Conservation (phyloP, 441 rosid species). For the Euphorbia schlechtendalii region DNA sequence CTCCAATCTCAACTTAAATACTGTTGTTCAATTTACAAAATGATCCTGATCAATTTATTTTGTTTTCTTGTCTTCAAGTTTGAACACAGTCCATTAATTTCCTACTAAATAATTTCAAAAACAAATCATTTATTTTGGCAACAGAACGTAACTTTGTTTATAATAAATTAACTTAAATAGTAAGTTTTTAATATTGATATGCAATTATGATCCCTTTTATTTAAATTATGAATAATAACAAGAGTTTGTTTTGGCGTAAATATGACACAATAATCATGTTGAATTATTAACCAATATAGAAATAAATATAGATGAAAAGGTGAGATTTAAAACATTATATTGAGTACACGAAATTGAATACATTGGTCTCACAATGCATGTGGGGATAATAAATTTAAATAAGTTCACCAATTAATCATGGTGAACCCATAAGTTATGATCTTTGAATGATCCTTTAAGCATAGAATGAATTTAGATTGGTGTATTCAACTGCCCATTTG, state of each 20-base stretch:
- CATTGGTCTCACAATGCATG: constrained; percentile 9
- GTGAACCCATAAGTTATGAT: constrained; percentile 1
- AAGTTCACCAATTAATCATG: constrained; percentile 3
- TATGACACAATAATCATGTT: not conserved
- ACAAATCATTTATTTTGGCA: no score
- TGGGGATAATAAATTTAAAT: constrained; percentile 2
- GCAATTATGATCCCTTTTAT: not conserved
- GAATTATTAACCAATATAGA: not conserved
- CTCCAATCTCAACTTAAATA: no score
- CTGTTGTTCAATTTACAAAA: no score
- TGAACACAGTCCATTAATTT: no score
- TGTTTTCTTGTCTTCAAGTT: no score
- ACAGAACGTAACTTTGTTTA: no score
- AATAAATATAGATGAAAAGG: no score
- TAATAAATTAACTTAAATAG: no score
- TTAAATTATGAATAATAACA: not conserved
- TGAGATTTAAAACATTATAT: not conserved
- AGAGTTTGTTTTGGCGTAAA: not conserved
- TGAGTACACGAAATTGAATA: not conserved
- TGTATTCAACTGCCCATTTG: constrained; percentile 8
- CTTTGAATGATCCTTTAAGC: not conserved
- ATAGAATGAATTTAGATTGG: constrained; percentile 1
- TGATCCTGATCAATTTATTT: no score
- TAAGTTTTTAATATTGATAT: not conserved
- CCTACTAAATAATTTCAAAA: no score